Base-by-base conservation (phyloP, 2,329 filamentous ascomycete species). In the Hymenoscyphus scutula region DNA sequence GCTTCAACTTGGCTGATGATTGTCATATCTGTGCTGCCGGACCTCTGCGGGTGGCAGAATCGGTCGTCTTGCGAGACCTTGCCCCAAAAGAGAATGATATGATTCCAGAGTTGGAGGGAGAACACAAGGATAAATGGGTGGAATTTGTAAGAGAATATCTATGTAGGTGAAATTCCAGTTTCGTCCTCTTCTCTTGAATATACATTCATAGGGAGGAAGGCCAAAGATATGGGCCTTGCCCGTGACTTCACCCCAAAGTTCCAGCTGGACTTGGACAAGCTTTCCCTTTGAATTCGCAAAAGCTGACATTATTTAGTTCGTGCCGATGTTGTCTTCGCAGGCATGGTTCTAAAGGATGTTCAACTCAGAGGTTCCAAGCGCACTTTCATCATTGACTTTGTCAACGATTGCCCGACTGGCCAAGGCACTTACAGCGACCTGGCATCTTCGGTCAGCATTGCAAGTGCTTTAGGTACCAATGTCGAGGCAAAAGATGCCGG, bases 1-100 rank as follows among this genome's bases (percentile, higher is more conserved):
- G 85, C 0, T 83, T 96, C 69, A 88, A 89, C 64, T 79, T 95
- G 3, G 87, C 86, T 17, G 89, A 92, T 56, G 83, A 86, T 58
- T 79, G 96, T 56, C 80, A 82, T 7, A 82, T 93, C 27, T 78
- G 81, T 1, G 80, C 82, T 10, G 80, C 80, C 7, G 77, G 76
- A 1, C 69, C 77, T 1, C 75, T 89, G 11, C 78, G 81, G 0
- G 81, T 83, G 25, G 84, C 87, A 5, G 78, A 82, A 3, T 78
- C 81, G 30, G 79, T 94, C 2, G 76, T 84, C 6, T 74, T 93
- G 17, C 80, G 82, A 67, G 88, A 91, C 67, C 78, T 84, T 8
- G 83, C 82, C 13, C 66, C 70, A 8, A 69, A 70, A 13, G 70
- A 75, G n/a, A 67, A 76, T 37, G 67, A 70, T 56, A 62, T 60